Evolutionary conservation across 768 basidiomycete genomes (phyloP).

Genomic region (Mycena capillaripes): DNA sequence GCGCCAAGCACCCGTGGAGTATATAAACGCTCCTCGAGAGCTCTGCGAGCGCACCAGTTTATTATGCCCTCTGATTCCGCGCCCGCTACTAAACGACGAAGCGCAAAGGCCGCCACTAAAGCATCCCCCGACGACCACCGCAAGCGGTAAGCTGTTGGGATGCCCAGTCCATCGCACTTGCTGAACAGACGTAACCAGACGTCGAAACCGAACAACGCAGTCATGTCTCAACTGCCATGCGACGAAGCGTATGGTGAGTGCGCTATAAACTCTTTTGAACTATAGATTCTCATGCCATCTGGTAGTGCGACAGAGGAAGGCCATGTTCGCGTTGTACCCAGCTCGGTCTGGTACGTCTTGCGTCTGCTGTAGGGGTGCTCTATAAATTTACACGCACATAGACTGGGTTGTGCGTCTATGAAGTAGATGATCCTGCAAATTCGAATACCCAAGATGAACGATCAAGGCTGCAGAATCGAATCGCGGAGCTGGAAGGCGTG

Average conservation of each 20-base stretch:
- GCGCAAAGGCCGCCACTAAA: conserved; percentile 42
- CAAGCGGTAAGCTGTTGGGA: conserved; percentile 59
- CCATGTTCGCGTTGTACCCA: conserved; percentile 66
- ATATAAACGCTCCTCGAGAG: conserved; percentile 6
- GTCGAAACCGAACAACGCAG: conserved; percentile 81
- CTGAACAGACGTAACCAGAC: conserved; percentile 45
- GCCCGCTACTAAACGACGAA: conserved; percentile 41
- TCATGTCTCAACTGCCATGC: conserved; percentile 83
- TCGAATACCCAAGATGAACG: conserved; percentile 71
- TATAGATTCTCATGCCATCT: not conserved
- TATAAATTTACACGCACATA: conserved; percentile 43
- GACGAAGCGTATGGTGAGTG: conserved; percentile 77
- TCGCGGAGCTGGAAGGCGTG: conserved; percentile 87
- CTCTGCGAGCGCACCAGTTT: not conserved
- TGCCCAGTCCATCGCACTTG: conserved; percentile 14
- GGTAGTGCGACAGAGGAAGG: conserved; percentile 64
- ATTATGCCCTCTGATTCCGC: conserved; percentile 17
- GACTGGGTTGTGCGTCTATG: conserved; percentile 89
- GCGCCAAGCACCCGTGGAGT: conserved; percentile 22
- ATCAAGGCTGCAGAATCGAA: conserved; percentile 75
- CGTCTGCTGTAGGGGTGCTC: not conserved
- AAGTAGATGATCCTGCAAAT: conserved; percentile 83
- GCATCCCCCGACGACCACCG: conserved; percentile 65
- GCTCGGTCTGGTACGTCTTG: conserved; percentile 58
- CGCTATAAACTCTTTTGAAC: not conserved